Evolutionary conservation across 352 stramenopile genomes (phyloP).

Genomic region (Globisporangium acanthophoron): DNA sequence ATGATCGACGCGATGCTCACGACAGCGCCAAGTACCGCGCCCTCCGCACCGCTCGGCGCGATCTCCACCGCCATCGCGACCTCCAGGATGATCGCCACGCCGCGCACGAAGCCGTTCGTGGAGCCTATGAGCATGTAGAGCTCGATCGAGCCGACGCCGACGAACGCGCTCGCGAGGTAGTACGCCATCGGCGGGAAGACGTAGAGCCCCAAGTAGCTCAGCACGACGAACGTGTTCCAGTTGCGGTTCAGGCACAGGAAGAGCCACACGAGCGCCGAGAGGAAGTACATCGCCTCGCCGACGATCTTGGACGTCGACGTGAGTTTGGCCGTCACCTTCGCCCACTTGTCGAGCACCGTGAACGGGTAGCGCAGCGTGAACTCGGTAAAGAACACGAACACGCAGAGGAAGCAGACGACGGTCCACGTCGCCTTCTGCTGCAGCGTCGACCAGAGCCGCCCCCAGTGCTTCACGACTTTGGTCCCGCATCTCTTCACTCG

Average conservation of each 20-base stretch:
- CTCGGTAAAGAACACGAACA: constrained; percentile 43
- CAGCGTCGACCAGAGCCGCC: constrained; percentile 25
- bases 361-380: constrained; percentile 42
- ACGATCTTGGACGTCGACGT: constrained; percentile 23
- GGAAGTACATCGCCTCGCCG: constrained; percentile 24
- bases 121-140: constrained; percentile 32
- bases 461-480: constrained; percentile 17
- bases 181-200: constrained; percentile 22
- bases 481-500: neutral
- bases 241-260: constrained; percentile 25
- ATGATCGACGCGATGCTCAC: constrained; percentile 38
- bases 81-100: constrained; percentile 27
- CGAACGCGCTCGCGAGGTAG: constrained; percentile 18
- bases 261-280: constrained; percentile 26
- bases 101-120: constrained; percentile 31
- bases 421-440: constrained; percentile 29
- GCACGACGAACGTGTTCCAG: constrained; percentile 28
- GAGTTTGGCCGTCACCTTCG: constrained; percentile 23
- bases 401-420: constrained; percentile 31
- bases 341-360: constrained; percentile 32
- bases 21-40: constrained; percentile 33
- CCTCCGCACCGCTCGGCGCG: constrained; percentile 32
- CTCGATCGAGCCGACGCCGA: constrained; percentile 17
- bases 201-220: constrained; percentile 20
- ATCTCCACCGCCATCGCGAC: constrained; percentile 38